Evolutionary conservation across 2,329 filamentous ascomycete species (phyloP).

Genomic region (Madurella mycetomatis): DNA sequence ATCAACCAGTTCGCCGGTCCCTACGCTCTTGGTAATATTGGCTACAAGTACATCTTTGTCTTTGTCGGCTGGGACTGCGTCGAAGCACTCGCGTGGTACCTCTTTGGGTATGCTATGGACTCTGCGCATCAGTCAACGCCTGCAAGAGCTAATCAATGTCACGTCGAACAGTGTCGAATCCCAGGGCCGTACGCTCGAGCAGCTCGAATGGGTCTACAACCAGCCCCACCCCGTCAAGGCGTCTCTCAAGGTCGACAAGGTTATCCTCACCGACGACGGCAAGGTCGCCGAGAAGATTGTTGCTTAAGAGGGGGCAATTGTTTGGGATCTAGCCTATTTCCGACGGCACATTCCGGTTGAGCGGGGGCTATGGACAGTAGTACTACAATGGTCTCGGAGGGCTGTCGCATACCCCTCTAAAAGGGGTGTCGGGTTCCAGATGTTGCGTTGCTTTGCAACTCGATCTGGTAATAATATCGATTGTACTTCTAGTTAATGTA

Average conservation of each 20-base stretch:
- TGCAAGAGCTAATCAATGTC: constrained; percentile 15
- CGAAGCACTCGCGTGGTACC: constrained; percentile 40
- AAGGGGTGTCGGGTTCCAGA: too few species aligned
- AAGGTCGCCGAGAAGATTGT: constrained; percentile 44
- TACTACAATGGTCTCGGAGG: too few species aligned
- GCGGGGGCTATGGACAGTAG: too few species aligned
- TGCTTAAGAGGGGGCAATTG: constrained; percentile 6
- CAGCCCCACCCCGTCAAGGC: constrained; percentile 48
- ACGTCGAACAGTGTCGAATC: constrained; percentile 40
- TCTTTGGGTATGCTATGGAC: constrained; percentile 39
- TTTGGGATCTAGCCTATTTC: background rate
- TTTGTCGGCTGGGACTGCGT: constrained; percentile 47
- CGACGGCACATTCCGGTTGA: background rate
- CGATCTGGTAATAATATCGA: too few species aligned
- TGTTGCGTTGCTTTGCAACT: too few species aligned
- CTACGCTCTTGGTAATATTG: constrained; percentile 42
- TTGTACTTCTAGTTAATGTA: too few species aligned
- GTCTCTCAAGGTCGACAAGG: constrained; percentile 43
- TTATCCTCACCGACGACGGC: constrained; percentile 43
- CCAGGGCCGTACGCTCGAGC: constrained; percentile 46
- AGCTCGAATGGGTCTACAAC: constrained; percentile 48
- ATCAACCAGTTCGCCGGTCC: constrained; percentile 47
- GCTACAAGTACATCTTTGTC: constrained; percentile 42
- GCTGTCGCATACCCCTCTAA: too few species aligned
- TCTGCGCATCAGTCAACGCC: background rate